These are phyloP conservation scores for Populus euphratica DNA, from an alignment of 345 rosid species.

Conservation along the genomic window DNA sequence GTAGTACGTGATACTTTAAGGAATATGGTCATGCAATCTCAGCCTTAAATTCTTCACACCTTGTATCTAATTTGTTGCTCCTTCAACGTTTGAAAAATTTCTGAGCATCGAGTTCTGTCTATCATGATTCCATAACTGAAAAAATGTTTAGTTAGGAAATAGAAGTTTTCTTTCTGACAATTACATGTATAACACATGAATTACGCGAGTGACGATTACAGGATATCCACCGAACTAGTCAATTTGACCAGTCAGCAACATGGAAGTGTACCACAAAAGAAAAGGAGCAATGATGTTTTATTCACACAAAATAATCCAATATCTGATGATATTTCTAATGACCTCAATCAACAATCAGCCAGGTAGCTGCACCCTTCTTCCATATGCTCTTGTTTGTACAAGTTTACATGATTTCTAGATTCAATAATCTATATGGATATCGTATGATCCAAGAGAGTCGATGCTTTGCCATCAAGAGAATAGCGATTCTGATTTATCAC, in stretches of 20 bases:
- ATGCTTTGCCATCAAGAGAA: neutral
- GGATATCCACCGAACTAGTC: conserved; percentile 53
- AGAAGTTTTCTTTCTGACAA: neutral
- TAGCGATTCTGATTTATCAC: neutral
- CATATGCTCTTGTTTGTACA: neutral
- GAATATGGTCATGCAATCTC: no score
- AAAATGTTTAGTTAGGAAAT: neutral
- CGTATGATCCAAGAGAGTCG: neutral
- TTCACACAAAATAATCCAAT: conserved; percentile 23
- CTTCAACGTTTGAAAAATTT: neutral
- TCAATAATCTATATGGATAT: neutral
- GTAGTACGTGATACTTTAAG: no score
- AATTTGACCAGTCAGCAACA: conserved; percentile 41
- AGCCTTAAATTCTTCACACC: no score
- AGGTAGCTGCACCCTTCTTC: conserved; percentile 31
- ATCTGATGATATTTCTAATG: conserved; percentile 32
- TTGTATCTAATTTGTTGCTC: neutral
- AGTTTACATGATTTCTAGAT: neutral
- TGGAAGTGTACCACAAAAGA: conserved; percentile 35
- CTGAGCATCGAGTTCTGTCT: neutral
- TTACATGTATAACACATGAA: neutral
- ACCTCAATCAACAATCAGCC: conserved; percentile 35
- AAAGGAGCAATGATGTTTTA: conserved; percentile 41
- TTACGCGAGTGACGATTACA: conserved; percentile 21
- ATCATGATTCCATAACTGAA: neutral